phyloP scores from a whole-genome alignment of 768 basidiomycete genomes.

The Termitomyces bulborhizus region DNA sequence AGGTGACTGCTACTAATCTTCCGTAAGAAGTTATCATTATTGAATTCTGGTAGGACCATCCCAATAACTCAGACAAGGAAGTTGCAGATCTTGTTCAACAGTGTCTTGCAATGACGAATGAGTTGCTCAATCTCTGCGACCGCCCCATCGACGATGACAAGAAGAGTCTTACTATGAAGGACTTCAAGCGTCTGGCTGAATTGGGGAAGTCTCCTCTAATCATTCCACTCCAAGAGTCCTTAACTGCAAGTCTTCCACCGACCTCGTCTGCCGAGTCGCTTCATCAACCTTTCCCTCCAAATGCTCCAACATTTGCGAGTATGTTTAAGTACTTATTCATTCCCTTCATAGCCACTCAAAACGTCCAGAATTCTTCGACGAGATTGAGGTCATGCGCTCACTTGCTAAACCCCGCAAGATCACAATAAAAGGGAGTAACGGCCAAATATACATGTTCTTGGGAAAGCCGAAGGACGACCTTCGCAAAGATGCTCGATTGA shows the following conservation, averaged over 20 bases:
- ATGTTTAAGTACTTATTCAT: conserved; percentile 11
- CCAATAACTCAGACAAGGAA: conserved; percentile 31
- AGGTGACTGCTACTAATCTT: conserved; percentile 32
- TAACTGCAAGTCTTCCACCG: conserved; percentile 85
- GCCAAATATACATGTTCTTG: conserved; percentile 82
- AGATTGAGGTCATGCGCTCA: conserved; percentile 88
- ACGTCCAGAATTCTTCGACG: conserved; percentile 65
- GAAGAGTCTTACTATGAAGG: conserved; percentile 40
- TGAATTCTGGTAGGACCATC: conserved; percentile 32
- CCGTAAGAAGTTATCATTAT: not conserved
- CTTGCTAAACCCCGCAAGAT: conserved; percentile 90
- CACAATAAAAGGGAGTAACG: conserved; percentile 76
- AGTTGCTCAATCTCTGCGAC: conserved; percentile 65
- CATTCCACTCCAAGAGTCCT: conserved; percentile 88
- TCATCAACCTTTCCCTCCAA: conserved; percentile 76
- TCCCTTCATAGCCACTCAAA: not conserved
- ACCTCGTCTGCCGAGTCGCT: conserved; percentile 50
- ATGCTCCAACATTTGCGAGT: conserved; percentile 76
- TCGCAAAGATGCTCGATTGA: conserved; percentile 92
- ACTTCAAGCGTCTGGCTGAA: conserved; percentile 49
- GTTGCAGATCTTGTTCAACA: conserved; percentile 47
- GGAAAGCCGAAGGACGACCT: conserved; percentile 98
- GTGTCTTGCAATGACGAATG: conserved; percentile 58
- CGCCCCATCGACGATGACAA: conserved; percentile 35
- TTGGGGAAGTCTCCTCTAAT: conserved; percentile 67